Evolutionary conservation across 164 flowering plant species (phyloP), one percentile per base, ranked within the genome.

Genomic region (Santalum album): DNA sequence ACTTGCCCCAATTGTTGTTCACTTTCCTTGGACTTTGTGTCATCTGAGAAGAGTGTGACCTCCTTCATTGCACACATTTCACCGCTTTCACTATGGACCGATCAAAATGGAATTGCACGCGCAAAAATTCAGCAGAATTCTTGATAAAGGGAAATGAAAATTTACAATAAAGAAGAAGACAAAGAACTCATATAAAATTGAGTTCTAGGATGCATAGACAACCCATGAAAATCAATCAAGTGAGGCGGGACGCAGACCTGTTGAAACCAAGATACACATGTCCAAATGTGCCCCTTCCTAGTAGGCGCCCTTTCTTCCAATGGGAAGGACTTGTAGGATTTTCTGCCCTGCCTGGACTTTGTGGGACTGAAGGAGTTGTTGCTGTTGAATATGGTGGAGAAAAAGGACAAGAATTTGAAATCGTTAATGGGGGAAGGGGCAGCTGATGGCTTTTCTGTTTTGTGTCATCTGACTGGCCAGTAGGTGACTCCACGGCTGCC

Each of bases 51-150:
- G 16, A 80, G 27, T 12, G 65, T 71, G 9, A 80, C 85, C 56
- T 77, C 85, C 63, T 80, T 80, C 72, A 80, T 77, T 42, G 85
- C 82, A 63, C 82, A 80, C 80, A 80, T 75, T 47, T 75, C 70
- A 25, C 85, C 85, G 51, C 70, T 73, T 59, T 69, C 85, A 67
- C 82, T 17, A 29, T 29, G 34, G 12, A 36, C 15, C 40, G 12
- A 36, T n/a, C 12, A 9, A 36, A 36, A 1, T 1, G 40, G 12
- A 36, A 36, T 36, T 14, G 15, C 40, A 36, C 40, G 16, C 12
- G 40, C 40, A 36, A 2, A 36, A 36, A 36, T 7, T 12, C 7
- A 12, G 16, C 6, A 36, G 2, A 36, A 7, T 7, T 36, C 2
- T 36, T 7, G 12, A 6, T 36, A 14, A 36, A 4, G 35, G 35